Base-by-base conservation (phyloP, 345 rosid species). In the Salix suchowensis region DNA sequence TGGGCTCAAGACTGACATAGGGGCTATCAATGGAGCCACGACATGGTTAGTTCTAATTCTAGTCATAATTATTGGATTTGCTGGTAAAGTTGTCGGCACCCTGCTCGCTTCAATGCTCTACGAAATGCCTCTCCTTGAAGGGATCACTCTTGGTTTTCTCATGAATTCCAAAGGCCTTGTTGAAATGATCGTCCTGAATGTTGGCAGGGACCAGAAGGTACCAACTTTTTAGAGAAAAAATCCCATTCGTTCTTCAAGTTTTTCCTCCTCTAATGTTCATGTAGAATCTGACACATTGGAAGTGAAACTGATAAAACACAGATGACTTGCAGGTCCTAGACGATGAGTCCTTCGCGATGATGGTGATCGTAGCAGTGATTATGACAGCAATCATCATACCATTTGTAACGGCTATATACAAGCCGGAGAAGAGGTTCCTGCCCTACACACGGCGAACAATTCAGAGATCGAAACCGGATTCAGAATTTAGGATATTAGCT, bases 91-190 rank as follows among this genome's bases (percentile, higher is more conserved):
- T 15, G 81, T 74, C 0, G 99, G 99, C 26, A 96, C 98, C 2
- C 76, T 89, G 24, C 6, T 86, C 6, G 88, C 87, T 5, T 65
- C 98, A 1, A 15, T 76, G 24, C 81, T 89, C 67, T 91, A 91
- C 81, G 84, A 93, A 24, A 91, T 96, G 94, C 88, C 97, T 5
- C 12, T 86, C 48, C 92, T 87, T 19, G 99, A 96, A 88, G 99
- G 97, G 28, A 40, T 89, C 71, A 83, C 92, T 76, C 97, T 96
- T 50, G 99, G 99, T 5, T 71, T 96, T 48, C 93, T 93, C 55
- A 86, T 93, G 88, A 96, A 96, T 89, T 89, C 99, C 4, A 96
- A 96, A 85, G 99, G 99, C 71, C 93, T 96, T 21, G 82, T 91
- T 24, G 98, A 93, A 78, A 88, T 96, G 95, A 93, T 96, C 46